These are phyloP conservation scores for Candida pseudoviswanathii DNA, from an alignment of 1,139 yeast genomes.

Conservation along the genomic window DNA sequence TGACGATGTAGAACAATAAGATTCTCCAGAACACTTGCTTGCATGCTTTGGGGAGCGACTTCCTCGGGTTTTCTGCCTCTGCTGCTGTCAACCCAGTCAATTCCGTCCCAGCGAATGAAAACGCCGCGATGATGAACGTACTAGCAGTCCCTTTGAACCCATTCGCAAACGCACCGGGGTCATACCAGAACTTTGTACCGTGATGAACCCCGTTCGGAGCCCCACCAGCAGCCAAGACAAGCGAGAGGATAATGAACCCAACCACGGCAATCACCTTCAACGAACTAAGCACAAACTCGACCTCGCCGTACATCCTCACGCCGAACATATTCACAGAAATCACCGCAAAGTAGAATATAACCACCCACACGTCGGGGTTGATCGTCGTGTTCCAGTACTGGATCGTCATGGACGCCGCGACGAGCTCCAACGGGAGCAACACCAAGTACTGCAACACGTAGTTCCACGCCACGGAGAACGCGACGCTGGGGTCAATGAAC, in stretches of 20 bases:
- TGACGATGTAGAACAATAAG: constrained; percentile 40
- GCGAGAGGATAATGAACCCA: constrained; percentile 43
- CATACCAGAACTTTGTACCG: constrained; percentile 41
- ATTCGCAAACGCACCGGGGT: constrained; percentile 45
- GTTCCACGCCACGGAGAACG: constrained; percentile 49
- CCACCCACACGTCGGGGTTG: constrained; percentile 45
- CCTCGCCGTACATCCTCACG: constrained; percentile 48
- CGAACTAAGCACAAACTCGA: constrained; percentile 40
- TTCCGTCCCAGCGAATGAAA: constrained; percentile 45
- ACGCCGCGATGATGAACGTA: constrained; percentile 47
- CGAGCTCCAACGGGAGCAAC: constrained; percentile 36
- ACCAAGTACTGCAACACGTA: constrained; percentile 43
- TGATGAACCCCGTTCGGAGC: constrained; percentile 36
- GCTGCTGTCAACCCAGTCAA: constrained; percentile 44
- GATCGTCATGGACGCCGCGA: constrained; percentile 44
- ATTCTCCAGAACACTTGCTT: constrained; percentile 51
- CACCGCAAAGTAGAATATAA: constrained; percentile 38
- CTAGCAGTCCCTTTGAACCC: constrained; percentile 47
- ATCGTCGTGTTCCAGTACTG: constrained; percentile 40
- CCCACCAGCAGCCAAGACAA: constrained; percentile 46
- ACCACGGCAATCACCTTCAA: constrained; percentile 42
- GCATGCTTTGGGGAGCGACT: constrained; percentile 42
- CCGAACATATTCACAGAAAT: constrained; percentile 43
- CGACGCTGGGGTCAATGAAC: constrained; percentile 44
- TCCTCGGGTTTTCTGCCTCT: constrained; percentile 41